Evolutionary conservation across 1,284 basidiomycete species (phyloP).

Genomic region (Pyrrhoderma lamaoense): DNA sequence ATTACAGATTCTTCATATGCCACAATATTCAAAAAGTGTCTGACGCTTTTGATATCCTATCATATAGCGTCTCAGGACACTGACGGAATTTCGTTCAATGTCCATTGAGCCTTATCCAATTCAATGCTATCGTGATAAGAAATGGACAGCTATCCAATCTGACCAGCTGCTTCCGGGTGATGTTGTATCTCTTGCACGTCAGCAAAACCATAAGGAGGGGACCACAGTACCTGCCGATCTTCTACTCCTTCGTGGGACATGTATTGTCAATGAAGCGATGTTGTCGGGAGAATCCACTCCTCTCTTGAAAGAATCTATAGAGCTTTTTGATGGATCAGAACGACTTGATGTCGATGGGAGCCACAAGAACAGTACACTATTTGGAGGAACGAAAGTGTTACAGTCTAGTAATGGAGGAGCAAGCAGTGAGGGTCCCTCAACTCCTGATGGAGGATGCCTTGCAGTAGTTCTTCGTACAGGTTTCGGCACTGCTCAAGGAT

Average conservation of each 20-base stretch:
- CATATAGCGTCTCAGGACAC: conserved; percentile 73
- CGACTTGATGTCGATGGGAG: conserved; percentile 74
- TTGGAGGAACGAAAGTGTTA: conserved; percentile 91
- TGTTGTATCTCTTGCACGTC: conserved; percentile 72
- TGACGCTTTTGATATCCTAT: conserved; percentile 18
- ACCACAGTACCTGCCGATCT: conserved; percentile 89
- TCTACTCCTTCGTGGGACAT: conserved; percentile 79
- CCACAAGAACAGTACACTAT: conserved; percentile 85
- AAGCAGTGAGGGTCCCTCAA: conserved; percentile 33
- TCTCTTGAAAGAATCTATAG: conserved; percentile 86
- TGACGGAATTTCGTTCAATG: conserved; percentile 95
- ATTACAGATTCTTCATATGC: background rate
- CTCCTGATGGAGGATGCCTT: conserved; percentile 85
- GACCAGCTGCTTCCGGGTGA: conserved; percentile 88
- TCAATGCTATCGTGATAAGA: conserved; percentile 68
- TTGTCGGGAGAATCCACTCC: conserved; percentile 94
- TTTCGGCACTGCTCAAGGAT: conserved; percentile 93
- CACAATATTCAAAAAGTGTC: background rate
- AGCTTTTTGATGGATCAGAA: conserved; percentile 72
- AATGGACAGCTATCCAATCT: conserved; percentile 75
- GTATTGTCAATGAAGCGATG: conserved; percentile 97
- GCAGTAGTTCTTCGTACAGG: conserved; percentile 91
- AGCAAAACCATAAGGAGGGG: conserved; percentile 50
- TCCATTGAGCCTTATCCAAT: conserved; percentile 84
- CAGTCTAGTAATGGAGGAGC: conserved; percentile 56